Conservation (phyloP, 2,329 filamentous ascomycete species). For the Fonsecaea erecta region DNA sequence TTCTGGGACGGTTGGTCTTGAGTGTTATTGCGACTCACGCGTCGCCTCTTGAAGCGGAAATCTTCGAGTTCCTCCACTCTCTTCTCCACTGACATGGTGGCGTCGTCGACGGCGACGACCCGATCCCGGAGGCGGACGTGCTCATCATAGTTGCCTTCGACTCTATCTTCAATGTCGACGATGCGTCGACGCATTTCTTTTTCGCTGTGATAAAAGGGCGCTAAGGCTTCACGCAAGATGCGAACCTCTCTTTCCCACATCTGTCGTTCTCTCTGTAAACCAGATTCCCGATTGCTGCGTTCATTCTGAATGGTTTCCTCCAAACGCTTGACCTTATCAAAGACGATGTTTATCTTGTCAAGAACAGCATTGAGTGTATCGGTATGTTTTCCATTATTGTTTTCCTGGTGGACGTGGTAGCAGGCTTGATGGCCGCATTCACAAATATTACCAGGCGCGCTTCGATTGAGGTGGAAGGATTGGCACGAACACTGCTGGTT, state of each 20-base stretch:
- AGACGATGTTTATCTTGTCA: conserved; percentile 30
- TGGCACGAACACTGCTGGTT: conserved; percentile 51
- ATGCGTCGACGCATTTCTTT: conserved; percentile 39
- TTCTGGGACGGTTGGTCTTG: conserved; percentile 20
- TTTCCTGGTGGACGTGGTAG: conserved; percentile 43
- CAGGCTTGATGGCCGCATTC: conserved; percentile 55
- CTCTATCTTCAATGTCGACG: conserved; percentile 39
- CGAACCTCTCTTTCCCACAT: conserved; percentile 40
- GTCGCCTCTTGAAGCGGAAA: conserved; percentile 29
- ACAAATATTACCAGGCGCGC: conserved; percentile 48
- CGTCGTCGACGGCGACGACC: conserved; percentile 39
- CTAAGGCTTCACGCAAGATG: conserved; percentile 40
- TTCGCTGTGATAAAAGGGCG: conserved; percentile 40
- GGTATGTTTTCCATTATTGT: conserved; percentile 13
- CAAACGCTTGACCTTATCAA: conserved; percentile 38
- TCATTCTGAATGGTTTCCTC: conserved; percentile 39
- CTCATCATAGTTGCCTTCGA: conserved; percentile 39
- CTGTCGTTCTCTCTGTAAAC: conserved; percentile 37
- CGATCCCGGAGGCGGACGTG: conserved; percentile 39
- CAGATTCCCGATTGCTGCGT: conserved; percentile 35
- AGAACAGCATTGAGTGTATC: conserved; percentile 24
- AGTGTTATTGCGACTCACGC: conserved; percentile 23
- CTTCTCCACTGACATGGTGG: conserved; percentile 33
- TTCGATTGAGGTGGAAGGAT: conserved; percentile 45
- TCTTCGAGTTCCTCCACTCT: conserved; percentile 37